Percentiles rank a stretch among this genome's conserved stretches.
phyloP scores from a whole-genome alignment of 106 monocot genomes.

The Triglochin maritima region DNA sequence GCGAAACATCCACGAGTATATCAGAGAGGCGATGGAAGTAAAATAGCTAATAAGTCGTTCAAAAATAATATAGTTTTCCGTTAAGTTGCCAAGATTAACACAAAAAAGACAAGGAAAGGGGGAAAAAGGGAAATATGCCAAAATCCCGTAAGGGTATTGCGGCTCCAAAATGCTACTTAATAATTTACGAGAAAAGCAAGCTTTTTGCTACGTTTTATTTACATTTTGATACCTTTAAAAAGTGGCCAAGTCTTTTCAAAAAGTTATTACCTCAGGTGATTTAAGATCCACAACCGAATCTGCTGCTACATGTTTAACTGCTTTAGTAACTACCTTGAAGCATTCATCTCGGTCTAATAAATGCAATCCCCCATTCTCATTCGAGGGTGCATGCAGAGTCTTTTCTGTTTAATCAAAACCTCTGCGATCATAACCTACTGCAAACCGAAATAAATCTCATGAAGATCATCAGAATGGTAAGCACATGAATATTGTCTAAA shows the following conservation, averaged over 20 bases:
- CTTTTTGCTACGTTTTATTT: too few relatives aligned
- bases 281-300: slow-evolving; percentile 82
- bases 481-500: background rate
- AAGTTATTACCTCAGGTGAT: slow-evolving; percentile 62
- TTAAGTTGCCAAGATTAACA: too few relatives aligned
- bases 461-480: background rate
- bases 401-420: slow-evolving; percentile 68
- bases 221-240: too few relatives aligned
- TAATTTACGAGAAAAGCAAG: background rate
- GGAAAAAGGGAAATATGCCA: too few relatives aligned
- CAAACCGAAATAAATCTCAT: slow-evolving; percentile 40
- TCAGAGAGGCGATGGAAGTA: too few relatives aligned
- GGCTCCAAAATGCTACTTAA: background rate
- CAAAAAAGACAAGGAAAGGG: too few relatives aligned
- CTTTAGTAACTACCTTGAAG: slow-evolving; percentile 68
- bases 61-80: too few relatives aligned
- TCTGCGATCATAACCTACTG: slow-evolving; percentile 89
- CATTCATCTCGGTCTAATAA: slow-evolving; percentile 66
- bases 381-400: background rate
- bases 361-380: slow-evolving; percentile 10
- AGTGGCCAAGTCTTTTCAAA: background rate
- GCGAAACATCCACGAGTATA: too few relatives aligned
- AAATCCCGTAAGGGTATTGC: too few relatives aligned
- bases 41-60: too few relatives aligned
- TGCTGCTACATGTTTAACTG: slow-evolving; percentile 55